Evolutionary conservation across 2,329 filamentous ascomycete genomes (phyloP).

Genomic region (Alternaria hordeiaustralica): DNA sequence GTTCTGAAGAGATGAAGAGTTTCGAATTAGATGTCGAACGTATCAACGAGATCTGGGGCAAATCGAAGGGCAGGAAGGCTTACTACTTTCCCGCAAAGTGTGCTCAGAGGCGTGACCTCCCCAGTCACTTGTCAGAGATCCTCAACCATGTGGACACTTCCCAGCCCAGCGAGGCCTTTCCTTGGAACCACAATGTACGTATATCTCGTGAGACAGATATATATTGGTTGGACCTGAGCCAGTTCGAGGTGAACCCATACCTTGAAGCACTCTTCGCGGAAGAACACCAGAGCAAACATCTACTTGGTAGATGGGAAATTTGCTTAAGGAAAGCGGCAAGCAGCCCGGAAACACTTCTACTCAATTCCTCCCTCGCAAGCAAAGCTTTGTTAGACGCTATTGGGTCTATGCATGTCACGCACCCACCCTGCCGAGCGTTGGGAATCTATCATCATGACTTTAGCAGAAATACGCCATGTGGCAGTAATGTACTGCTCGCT

Average conservation of each 20-base stretch:
- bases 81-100: neutral
- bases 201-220: neutral
- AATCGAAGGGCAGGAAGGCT: neutral
- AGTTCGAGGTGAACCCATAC: neutral
- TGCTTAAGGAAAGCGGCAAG: neutral
- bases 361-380: neutral
- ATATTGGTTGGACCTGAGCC: neutral
- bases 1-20: neutral
- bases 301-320: neutral
- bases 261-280: neutral
- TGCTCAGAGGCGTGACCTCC: neutral
- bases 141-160: neutral
- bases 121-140: neutral
- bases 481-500: neutral
- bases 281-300: neutral
- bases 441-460: neutral
- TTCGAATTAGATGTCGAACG: neutral
- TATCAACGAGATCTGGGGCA: too few relatives aligned
- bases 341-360: neutral
- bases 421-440: neutral
- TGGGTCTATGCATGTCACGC: neutral
- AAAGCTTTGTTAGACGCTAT: neutral
- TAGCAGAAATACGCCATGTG: too few relatives aligned
- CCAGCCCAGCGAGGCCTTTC: neutral
- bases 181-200: too few relatives aligned